Conservation (phyloP, 768 basidiomycete species). For the Neoboletus subvelutipes region DNA sequence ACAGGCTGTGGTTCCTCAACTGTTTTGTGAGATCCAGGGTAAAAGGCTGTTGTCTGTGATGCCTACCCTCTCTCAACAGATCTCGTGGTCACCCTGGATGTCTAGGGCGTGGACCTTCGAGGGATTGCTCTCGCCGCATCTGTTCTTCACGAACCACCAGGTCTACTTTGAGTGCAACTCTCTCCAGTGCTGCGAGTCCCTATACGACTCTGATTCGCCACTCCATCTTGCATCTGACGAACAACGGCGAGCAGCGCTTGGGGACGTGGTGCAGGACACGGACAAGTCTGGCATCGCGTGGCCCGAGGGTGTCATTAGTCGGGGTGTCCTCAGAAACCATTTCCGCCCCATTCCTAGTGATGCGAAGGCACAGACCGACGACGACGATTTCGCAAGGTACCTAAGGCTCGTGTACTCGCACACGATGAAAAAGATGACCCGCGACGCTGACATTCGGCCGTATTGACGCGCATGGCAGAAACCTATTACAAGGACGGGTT, state of each 20-base stretch:
- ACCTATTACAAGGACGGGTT: constrained; percentile 9
- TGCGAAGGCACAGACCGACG: not conserved
- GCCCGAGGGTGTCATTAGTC: not conserved
- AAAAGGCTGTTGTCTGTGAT: constrained; percentile 10
- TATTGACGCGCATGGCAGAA: constrained; percentile 7
- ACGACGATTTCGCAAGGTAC: not conserved
- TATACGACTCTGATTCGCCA: constrained; percentile 11
- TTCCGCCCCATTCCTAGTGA: not conserved
- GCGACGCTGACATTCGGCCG: constrained; percentile 11
- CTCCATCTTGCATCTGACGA: constrained; percentile 12
- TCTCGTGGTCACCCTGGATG: constrained; percentile 12
- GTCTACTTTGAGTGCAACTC: constrained; percentile 21
- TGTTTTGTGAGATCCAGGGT: constrained; percentile 1
- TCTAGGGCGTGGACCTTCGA: constrained; percentile 21
- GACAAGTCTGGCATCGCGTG: not conserved
- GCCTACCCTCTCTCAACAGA: constrained; percentile 7
- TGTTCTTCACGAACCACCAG: constrained; percentile 13
- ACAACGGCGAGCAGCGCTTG: not conserved
- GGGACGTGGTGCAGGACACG: not conserved
- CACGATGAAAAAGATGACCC: constrained; percentile 3
- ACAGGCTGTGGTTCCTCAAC: constrained; percentile 10
- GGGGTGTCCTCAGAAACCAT: constrained; percentile 8
- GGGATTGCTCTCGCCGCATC: constrained; percentile 14
- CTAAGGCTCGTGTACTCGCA: constrained; percentile 4
- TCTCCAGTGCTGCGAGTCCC: constrained; percentile 13